These are phyloP conservation scores for Eucalyptus melliodora DNA, from an alignment of 345 rosid genomes.

Conservation along the genomic window DNA sequence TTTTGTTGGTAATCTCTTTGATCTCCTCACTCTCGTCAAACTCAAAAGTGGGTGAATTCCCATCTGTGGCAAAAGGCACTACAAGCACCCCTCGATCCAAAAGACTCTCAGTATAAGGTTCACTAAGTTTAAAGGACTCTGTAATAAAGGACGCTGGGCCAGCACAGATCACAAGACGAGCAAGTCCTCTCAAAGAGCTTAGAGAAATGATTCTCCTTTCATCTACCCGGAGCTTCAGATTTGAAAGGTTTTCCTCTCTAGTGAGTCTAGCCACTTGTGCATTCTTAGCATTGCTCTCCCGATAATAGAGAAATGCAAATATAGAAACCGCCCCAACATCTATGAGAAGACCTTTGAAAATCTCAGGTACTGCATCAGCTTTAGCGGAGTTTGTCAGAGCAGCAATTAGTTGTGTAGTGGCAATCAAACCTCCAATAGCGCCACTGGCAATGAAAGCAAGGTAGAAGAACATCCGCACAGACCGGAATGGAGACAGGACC, in stretches of 20 bases:
- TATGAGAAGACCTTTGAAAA: slow-evolving; percentile 51
- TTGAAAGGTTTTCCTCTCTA: slow-evolving; percentile 84
- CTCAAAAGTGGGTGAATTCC: slow-evolving; percentile 44
- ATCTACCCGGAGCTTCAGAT: slow-evolving; percentile 72
- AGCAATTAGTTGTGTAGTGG: slow-evolving; percentile 60
- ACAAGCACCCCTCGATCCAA: slow-evolving; percentile 87
- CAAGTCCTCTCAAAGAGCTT: slow-evolving; percentile 55
- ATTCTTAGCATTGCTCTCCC: slow-evolving; percentile 67
- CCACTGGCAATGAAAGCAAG: slow-evolving; percentile 78
- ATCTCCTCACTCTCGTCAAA: slow-evolving; percentile 53
- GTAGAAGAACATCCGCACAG: slow-evolving; percentile 95
- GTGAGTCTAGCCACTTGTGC: slow-evolving; percentile 78
- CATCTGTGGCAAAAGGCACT: slow-evolving; percentile 72
- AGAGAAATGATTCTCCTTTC: slow-evolving; percentile 52
- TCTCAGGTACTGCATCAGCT: slow-evolving; percentile 56
- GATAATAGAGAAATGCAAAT: slow-evolving; percentile 67
- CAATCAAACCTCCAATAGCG: slow-evolving; percentile 73
- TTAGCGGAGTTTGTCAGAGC: slow-evolving; percentile 64
- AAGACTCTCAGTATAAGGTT: slow-evolving; percentile 61
- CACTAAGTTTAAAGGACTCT: slow-evolving; percentile 71
- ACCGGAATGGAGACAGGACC: slow-evolving; percentile 87
- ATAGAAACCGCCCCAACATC: slow-evolving; percentile 67
- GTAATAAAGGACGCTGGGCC: slow-evolving; percentile 56
- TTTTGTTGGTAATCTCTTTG: slow-evolving; percentile 32
- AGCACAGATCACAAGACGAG: slow-evolving; percentile 83